These are phyloP conservation scores for Trichoderma parareesei DNA, from an alignment of 495 filamentous ascomycete genomes.

Conservation along the genomic window DNA sequence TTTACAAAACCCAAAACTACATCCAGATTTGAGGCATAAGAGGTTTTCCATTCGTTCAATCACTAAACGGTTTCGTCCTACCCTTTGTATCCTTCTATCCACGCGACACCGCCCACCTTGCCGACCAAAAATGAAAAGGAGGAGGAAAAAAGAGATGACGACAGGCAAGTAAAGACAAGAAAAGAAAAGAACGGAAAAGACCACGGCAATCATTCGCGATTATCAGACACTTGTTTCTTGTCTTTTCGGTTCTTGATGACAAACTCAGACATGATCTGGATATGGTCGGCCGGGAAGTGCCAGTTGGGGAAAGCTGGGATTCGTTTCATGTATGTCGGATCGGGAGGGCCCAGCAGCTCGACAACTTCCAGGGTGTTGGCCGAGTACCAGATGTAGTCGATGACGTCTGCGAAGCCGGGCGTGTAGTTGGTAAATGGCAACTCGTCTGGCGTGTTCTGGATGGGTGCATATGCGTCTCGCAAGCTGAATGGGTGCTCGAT, in stretches of 20 bases:
- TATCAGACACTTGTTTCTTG: constrained; percentile 43
- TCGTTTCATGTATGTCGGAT: constrained; percentile 77
- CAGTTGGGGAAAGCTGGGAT: constrained; percentile 95
- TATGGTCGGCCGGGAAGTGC: constrained; percentile 95
- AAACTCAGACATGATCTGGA: constrained; percentile 88
- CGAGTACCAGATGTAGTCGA: constrained; percentile 97
- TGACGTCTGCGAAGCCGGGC: constrained; percentile 76
- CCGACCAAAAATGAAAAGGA: neutral
- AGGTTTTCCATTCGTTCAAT: constrained; percentile 3
- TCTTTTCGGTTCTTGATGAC: constrained; percentile 80
- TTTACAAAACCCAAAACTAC: constrained; percentile 11
- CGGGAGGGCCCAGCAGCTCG: constrained; percentile 80
- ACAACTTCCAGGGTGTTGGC: constrained; percentile 84
- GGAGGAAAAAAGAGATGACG: too few species aligned
- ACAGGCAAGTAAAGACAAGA: too few species aligned
- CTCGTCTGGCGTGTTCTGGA: constrained; percentile 60
- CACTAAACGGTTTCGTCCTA: constrained; percentile 8
- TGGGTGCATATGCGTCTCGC: constrained; percentile 72
- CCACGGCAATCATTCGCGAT: neutral
- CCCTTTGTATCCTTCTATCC: constrained; percentile 8
- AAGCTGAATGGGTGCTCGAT: constrained; percentile 92
- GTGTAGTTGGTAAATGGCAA: constrained; percentile 94
- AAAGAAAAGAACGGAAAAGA: neutral
- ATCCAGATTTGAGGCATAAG: constrained; percentile 10
- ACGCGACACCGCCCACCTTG: constrained; percentile 6